Conservation (phyloP, 1,284 basidiomycete genomes). For the Chalciporus piperatoides region DNA sequence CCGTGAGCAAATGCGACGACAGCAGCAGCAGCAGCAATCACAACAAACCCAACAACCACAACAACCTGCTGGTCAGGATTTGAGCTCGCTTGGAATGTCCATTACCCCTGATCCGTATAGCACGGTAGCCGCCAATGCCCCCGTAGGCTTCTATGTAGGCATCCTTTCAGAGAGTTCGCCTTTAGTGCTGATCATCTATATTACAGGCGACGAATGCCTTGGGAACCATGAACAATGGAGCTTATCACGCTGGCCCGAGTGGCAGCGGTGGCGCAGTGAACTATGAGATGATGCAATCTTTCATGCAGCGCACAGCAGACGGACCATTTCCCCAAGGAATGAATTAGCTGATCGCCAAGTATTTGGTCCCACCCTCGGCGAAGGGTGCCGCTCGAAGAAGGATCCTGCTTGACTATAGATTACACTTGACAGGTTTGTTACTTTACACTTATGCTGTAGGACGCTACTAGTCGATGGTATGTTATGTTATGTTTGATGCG, state of each 20-base stretch:
- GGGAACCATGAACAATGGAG: conserved; percentile 6
- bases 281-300: conserved; percentile 58
- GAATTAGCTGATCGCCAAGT: conserved; percentile 15
- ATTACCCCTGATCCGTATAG: conserved; percentile 14
- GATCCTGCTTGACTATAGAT: neutral
- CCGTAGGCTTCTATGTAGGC: conserved; percentile 22
- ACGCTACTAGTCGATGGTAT: conserved; percentile 4
- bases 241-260: conserved; percentile 16
- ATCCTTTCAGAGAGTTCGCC: neutral
- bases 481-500: conserved; percentile 29
- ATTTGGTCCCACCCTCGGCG: neutral
- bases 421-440: conserved; percentile 10
- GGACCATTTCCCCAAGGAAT: conserved; percentile 29
- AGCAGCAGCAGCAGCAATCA: conserved; percentile 24
- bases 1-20: conserved; percentile 12
- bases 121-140: conserved; percentile 6
- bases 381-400: neutral
- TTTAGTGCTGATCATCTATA: conserved; percentile 6
- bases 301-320: conserved; percentile 52
- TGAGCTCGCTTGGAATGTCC: conserved; percentile 14
- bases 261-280: conserved; percentile 36
- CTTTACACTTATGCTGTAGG: conserved; percentile 16
- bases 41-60: conserved; percentile 32
- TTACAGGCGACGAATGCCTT: conserved; percentile 18
- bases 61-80: conserved; percentile 19